Evolutionary conservation across 345 rosid species (phyloP), one percentile per base, ranked within the genome.

Genomic region (Citrus reticulata): DNA sequence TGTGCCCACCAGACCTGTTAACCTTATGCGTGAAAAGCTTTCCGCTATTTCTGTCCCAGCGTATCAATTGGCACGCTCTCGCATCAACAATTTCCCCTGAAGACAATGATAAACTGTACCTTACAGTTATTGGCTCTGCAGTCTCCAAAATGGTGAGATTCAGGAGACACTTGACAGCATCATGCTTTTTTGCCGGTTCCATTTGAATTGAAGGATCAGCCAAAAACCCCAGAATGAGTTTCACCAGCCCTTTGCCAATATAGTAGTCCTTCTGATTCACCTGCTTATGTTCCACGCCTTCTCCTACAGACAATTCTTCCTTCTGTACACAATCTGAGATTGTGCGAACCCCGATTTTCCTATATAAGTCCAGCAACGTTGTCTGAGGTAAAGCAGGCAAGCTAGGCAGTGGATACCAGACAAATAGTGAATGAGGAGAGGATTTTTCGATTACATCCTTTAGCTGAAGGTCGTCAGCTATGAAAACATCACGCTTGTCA

Each of bases 331-430:
- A 85, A 66, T 87, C 83, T 6, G 98, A 91, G 13, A 93, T 81
- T 72, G 66, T 79, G 62, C 86, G 91, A 75, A 92, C 93, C 93
- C 97, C 97, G 2, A 92, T 76, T 20, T 78, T 88, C 29, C 61
- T 72, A 80, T 88, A 92, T 2, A 89, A 25, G 40, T 89, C 88
- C 42, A 89, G 68, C 82, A 93, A 80, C 71, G 66, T 75, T 2
- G 84, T 78, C 19, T 77, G 86, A 40, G 90, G 78, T 72, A 92
- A 71, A 35, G 76, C 76, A 29, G 86, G 83, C 64, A 66, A 35
- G 83, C 89, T 89, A 68, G 85, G 84, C 80, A 80, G 81, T 78
- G 98, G 97, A 82, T 73, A 88, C 98, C 98, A 94, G 14, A 87
- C 93, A 76, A 94, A 94, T 62, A 90, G 65, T 2, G 85, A 80